Base-by-base conservation (phyloP, 164 flowering plant genomes). In the Liquidambar formosana region DNA sequence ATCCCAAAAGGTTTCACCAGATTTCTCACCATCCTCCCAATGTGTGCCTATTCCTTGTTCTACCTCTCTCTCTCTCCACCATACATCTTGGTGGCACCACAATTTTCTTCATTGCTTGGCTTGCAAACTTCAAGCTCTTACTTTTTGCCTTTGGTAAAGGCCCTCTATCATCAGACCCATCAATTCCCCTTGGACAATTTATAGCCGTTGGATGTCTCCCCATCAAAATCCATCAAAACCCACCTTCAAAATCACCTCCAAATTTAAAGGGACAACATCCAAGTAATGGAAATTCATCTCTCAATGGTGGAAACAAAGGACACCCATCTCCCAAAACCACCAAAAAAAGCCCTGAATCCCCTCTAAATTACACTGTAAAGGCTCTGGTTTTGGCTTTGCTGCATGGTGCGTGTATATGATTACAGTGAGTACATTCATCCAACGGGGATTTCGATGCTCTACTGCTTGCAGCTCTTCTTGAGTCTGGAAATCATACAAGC, bases 41-140 rank as follows among this genome's bases (percentile, higher is more conserved):
- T 14, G 53, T 49, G 18, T 49, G 53, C 19, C n/a, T 49, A n/a
- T 49, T 49, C 53, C 5, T 49, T 49, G 4, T 16, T 16, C 53
- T 49, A 3, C 21, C 53, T 49, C 19, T 49, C n/a, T 14, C 14
- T 18, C 53, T 49, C 53, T 14, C 53, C 25, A 73, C 86, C 57
- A 9, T 77, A 12, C 74, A 73, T 58, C 68, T 83, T 10, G 61
- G 75, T 2, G 86, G 79, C 27, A 52, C 25, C 46, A 63, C 83
- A 1, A 73, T 66, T 25, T 82, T 87, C 77, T 76, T 77, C 75
- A 41, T 87, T 52, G 63, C 83, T 2, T 89, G 94, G 91, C 85
- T 89, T 15, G 85, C 78, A 16, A 87, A 77, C 63, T 89, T 82
- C 83, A 86, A 84, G 69, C 85, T 86, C 71, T 57, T 86, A 5